phyloP scores from a whole-genome alignment of 805 yeast species.

The Wickerhamomyces sydowiorum region DNA sequence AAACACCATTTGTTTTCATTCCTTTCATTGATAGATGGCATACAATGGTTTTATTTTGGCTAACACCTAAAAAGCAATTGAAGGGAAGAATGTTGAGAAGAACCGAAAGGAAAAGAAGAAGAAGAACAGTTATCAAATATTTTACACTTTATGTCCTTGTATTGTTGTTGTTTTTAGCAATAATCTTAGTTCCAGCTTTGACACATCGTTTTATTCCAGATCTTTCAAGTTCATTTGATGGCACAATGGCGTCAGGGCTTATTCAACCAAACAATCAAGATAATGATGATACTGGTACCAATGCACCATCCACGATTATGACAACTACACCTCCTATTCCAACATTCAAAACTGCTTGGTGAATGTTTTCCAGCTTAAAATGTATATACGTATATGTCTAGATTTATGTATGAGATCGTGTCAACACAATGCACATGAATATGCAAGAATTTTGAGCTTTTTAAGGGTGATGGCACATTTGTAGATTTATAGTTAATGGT shows the following conservation, averaged over 20 bases:
- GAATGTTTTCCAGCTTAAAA: conserved; percentile 4
- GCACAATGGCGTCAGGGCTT: conserved; percentile 30
- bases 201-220: conserved; percentile 25
- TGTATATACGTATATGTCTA: background rate
- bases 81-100: conserved; percentile 30
- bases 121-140: conserved; percentile 38
- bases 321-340: conserved; percentile 31
- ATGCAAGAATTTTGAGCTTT: no score
- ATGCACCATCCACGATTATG: conserved; percentile 42
- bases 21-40: conserved; percentile 67
- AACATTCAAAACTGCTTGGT: conserved; percentile 26
- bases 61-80: conserved; percentile 44
- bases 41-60: conserved; percentile 62
- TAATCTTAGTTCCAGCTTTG: conserved; percentile 45
- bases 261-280: conserved; percentile 57
- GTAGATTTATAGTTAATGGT: no score
- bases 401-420: background rate
- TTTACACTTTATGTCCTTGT: conserved; percentile 38
- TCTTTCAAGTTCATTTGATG: conserved; percentile 14
- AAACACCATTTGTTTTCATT: conserved; percentile 53
- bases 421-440: no score
- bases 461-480: no score
- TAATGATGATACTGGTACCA: conserved; percentile 61
- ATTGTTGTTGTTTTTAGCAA: conserved; percentile 31
- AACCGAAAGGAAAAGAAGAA: conserved; percentile 33